Percentiles rank a stretch among this genome's conserved stretches.
Evolutionary conservation across 1,284 basidiomycete genomes (phyloP).

Genomic region (Meripilus lineatus): DNA sequence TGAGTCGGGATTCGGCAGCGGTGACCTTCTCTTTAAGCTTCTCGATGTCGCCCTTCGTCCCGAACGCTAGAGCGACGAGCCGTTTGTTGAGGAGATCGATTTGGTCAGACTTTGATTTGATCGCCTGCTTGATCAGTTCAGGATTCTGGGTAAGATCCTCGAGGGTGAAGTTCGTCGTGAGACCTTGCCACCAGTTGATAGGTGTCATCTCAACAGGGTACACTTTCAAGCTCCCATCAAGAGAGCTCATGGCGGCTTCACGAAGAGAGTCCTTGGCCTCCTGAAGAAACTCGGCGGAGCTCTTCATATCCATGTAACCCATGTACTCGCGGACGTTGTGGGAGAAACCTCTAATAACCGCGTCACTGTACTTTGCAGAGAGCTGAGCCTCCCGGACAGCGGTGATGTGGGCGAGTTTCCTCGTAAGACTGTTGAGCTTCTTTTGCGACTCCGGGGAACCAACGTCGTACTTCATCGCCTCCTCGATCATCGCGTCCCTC

Average conservation of each 20-base stretch:
- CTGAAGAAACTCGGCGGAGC: slow-evolving; percentile 16
- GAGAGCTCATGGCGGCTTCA: slow-evolving; percentile 18
- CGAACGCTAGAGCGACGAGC: slow-evolving; percentile 1
- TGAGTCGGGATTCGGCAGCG: not conserved
- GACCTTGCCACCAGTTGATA: slow-evolving; percentile 15
- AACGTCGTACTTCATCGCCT: slow-evolving; percentile 3
- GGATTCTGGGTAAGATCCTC: slow-evolving; percentile 5
- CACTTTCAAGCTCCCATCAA: slow-evolving; percentile 14
- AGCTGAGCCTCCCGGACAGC: slow-evolving; percentile 13
- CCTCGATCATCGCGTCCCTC: slow-evolving; percentile 4
- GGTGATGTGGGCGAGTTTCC: slow-evolving; percentile 7
- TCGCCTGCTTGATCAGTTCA: slow-evolving; percentile 2
- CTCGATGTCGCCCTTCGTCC: not conserved
- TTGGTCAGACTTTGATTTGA: slow-evolving; percentile 1
- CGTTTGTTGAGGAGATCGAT: slow-evolving; percentile 1
- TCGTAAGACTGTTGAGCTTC: slow-evolving; percentile 5
- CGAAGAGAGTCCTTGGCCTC: slow-evolving; percentile 20
- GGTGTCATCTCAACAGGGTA: slow-evolving; percentile 19
- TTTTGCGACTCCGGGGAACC: slow-evolving; percentile 1
- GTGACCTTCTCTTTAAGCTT: slow-evolving; percentile 1
- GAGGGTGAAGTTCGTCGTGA: slow-evolving; percentile 5
- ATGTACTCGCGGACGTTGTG: slow-evolving; percentile 18
- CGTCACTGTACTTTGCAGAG: slow-evolving; percentile 17
- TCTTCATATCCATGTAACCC: slow-evolving; percentile 18
- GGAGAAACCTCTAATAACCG: slow-evolving; percentile 18